Evolutionary conservation across 495 filamentous ascomycete genomes (phyloP), one percentile per base, ranked within the genome.

Genomic region (Pyrenula massariospora): DNA sequence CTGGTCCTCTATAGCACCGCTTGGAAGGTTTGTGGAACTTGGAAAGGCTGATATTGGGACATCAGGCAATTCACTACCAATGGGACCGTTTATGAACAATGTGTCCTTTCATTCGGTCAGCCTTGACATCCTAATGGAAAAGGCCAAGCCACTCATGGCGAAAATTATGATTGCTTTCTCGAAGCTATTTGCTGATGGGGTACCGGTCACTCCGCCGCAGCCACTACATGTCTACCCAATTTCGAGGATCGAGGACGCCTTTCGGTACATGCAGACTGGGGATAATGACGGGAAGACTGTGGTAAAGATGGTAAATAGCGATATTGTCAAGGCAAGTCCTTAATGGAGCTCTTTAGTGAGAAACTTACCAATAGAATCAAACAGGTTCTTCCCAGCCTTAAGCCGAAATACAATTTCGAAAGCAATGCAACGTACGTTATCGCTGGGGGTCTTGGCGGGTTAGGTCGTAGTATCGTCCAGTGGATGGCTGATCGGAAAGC

Each of bases 21-120:
- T 57, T 25, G 55, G 55, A 3, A 31, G 55, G 12, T 25, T 57
- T 10, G 24, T 57, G 15, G 55, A 62, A 31, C 57, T 73, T 1
- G 73, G 77, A 47, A 81, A 83, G 66, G 73, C 71, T 57, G 64
- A 74, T 23, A 67, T 76, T 47, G n/a, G n/a, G n/a, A 67, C 82
- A 11, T 52, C 36, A 21, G 58, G 57, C 24, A 15, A 1, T 54
- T 48, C 20, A 52, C 62, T 77, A 1, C 63, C 68, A 8, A 73
- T 77, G 70, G 53, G 47, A 0, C 59, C 56, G 2, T 71, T 79
- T 19, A 12, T 24, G 12, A 54, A 60, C 0, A 66, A 63, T 21
- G 31, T 15, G 23, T 22, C 23, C 55, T 56, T 10, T 52, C 24
- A 11, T 56, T 10, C 49, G 22, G 20, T 2, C 12, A 3, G 20